Percentiles rank a stretch among this genome's conserved stretches.
Conservation (phyloP, 495 filamentous ascomycete species). For the Penicillium samsonianum region DNA sequence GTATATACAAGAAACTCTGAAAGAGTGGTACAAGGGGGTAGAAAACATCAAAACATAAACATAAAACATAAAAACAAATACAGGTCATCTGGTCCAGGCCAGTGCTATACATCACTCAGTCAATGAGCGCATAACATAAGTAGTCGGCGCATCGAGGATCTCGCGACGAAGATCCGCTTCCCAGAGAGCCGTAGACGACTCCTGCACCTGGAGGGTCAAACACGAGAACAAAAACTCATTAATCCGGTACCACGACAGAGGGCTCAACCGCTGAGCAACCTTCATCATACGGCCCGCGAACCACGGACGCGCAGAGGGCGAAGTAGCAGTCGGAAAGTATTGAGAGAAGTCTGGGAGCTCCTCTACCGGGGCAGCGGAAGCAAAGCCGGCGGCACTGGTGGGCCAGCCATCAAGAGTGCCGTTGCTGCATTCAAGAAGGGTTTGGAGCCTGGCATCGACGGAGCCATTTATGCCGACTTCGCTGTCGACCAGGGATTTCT, state of each 20-base stretch:
- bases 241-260: slow-evolving; percentile 35
- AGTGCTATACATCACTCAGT: slow-evolving; percentile 12
- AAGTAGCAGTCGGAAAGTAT: slow-evolving; percentile 29
- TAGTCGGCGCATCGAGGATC: slow-evolving; percentile 40
- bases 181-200: slow-evolving; percentile 28
- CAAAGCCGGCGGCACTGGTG: background rate
- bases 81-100: background rate
- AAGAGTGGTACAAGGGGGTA: background rate
- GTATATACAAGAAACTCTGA: background rate
- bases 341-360: slow-evolving; percentile 33
- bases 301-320: slow-evolving; percentile 41
- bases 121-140: slow-evolving; percentile 39
- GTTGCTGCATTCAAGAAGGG: slow-evolving; percentile 42
- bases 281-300: slow-evolving; percentile 47
- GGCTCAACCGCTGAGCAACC: slow-evolving; percentile 40
- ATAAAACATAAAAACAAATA: background rate
- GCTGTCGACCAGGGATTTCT: slow-evolving; percentile 33
- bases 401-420: slow-evolving; percentile 14
- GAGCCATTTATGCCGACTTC: slow-evolving; percentile 42
- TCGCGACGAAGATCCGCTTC: slow-evolving; percentile 37
- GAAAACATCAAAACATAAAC: background rate
- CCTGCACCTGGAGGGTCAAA: slow-evolving; percentile 32
- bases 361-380: slow-evolving; percentile 2
- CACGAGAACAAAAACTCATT: slow-evolving; percentile 38
- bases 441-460: slow-evolving; percentile 42